Evolutionary conservation across 2,329 filamentous ascomycete genomes (phyloP), one percentile per base, ranked within the genome.

Genomic region (Xylaria multiplex): DNA sequence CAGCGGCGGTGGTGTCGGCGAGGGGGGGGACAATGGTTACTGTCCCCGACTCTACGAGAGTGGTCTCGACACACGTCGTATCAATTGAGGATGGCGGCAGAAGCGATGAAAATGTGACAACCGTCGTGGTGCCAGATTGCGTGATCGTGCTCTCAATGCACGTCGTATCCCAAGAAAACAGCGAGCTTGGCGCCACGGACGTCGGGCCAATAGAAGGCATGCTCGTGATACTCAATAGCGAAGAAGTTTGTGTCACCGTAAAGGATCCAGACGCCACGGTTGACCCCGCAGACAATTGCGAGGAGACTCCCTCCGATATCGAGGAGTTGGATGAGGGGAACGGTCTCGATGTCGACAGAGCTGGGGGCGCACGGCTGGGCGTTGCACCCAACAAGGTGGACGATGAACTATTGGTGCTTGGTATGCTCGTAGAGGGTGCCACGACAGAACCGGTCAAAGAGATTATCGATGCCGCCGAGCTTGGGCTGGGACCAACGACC

Each of bases 1-100:
- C 32, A 35, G 9, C 8, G 32, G 32, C 5, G 27, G 27, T 35
- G 32, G 32, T 11, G 32, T 35, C 9, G 32, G 32, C 13, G 66
- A 57, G 9, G 64, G 50, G 50, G 6, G 69, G 68, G 16, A 70
- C 24, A 14, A 69, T 61, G 2, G 65, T 68, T 30, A 53, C 68
- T 9, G 65, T 68, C 13, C 59, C 67, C 37, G 70, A 63, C 27
- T 64, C 42, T 37, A 65, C 69, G 42, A 70, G 58, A 24, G 65
- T 71, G 16, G 67, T 69, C 63, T 71, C 69, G 48, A 54, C 68
- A 40, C 67, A 69, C 2, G 69, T 71, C 35, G 69, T 71, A 30
- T 70, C 66, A 46, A 69, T 61, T 19, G 67, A 50, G 2, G 49
- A 35, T 11, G 42, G 22, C 13, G 59, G n/a, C 35, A 30, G 49